Evolutionary conservation across 176 grass and related monocot species (phyloP), one percentile per base, ranked within the genome.

Genomic region (Otatea glauca): DNA sequence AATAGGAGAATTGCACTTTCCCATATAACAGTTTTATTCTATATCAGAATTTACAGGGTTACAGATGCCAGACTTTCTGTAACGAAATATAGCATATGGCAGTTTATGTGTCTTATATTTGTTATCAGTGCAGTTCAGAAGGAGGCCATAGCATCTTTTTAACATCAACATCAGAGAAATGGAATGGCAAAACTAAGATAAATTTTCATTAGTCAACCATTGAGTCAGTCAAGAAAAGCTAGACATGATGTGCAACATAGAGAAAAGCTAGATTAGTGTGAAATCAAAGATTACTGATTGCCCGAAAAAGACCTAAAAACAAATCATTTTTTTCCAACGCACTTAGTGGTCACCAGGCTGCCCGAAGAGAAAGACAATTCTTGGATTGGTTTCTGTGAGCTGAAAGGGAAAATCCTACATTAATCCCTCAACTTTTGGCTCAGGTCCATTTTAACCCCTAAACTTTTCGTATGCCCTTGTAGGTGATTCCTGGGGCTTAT

Each of bases 361-460:
- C 67, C 7, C 17, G 0, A 2, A 72, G 9, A 59, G 35, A 5
- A 70, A 81, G n/a, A 20, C 49, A 32, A 41, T 29, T 58, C 9
- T 32, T 16, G 5, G 47, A 11, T 55, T 16, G 48, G 11, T 87
- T 76, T 41, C 41, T 50, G 41, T 55, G 59, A 45, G 25, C 2
- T 59, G 25, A 75, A 80, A 66, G 60, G 48, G 24, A 54, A 70
- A 86, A 4, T 44, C 56, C 29, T 50, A 75, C n/a, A 64, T 43
- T 78, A 41, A 12, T 63, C 7, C 21, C 43, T 72, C 42, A 39
- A 39, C 32, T 32, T 58, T 17, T 42, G 29, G 23, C 34, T 54
- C 9, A 9, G 17, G 10, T 44, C 47, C 15, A 72, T 42, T 58
- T 15, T 32, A 44, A 21, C 11, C 15, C 49, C n/a, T 10, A 3